Base-by-base conservation (phyloP, 306 rosid genomes). In the Trifolium pratense region DNA sequence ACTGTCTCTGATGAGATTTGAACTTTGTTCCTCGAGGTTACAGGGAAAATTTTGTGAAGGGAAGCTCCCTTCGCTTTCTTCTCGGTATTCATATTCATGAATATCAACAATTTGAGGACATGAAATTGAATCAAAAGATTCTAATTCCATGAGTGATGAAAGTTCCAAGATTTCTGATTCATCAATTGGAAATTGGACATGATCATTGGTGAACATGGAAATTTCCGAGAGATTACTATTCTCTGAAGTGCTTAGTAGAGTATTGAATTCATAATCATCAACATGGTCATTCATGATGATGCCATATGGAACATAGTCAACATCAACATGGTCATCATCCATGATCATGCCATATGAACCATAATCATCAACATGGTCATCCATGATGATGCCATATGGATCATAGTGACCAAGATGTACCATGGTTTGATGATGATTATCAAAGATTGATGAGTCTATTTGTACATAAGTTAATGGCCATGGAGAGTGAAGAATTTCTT, bases 61-160 rank as follows among this genome's bases (percentile, higher is more conserved):
- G 75, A 78, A 82, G 42, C 77, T 90, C 17, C 78, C 86, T 15
- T 79, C 87, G 75, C 86, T 79, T 26, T 66, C 86, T 71, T 77
- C 81, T 46, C 45, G 70, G 62, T 42, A 76, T 20, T 56, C 75
- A 61, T 60, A 61, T 13, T 29, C 52, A 13, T 39, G 40, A 51
- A 40, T 29, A 17, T 56, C 59, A 58, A 15, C 63, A 56, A 78
- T 18, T 15, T 81, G 81, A 0, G 70, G 26, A 55, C 25, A 60
- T 32, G 75, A 6, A 40, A 39, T 13, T 1, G 77, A 42, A 72
- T 75, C 79, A 59, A 82, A 80, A 66, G 40, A 73, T 21, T 79
- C 89, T 17, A 82, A 59, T 5, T 84, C 86, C 71, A 63, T 78
- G 5, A 70, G 8, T 59, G 89, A 18, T 76, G 82, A 79, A 21